phyloP scores from a whole-genome alignment of 176 grass and related monocot species.

The Eragrostis nindensis region DNA sequence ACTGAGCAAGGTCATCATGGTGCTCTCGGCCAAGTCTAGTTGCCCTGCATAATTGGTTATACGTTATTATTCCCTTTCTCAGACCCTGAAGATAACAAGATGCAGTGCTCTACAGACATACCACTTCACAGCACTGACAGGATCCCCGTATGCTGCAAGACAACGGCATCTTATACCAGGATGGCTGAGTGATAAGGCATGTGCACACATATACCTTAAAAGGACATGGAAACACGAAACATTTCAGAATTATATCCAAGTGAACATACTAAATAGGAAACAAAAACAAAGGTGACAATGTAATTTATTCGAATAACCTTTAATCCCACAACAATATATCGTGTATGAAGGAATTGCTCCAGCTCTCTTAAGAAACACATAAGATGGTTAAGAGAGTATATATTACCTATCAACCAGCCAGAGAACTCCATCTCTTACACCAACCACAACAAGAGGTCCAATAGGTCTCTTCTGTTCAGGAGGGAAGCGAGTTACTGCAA shows the following conservation, averaged over 20 bases:
- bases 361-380: constrained; percentile 39
- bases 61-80: neutral
- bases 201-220: constrained; percentile 97
- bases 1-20: constrained; percentile 98
- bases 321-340: neutral
- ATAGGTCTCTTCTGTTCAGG: constrained; percentile 95
- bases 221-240: constrained; percentile 27
- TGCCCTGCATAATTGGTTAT: constrained; percentile 68
- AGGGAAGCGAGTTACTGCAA: constrained; percentile 94
- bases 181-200: constrained; percentile 98
- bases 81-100: constrained; percentile 27
- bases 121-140: constrained; percentile 99
- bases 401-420: constrained; percentile 97
- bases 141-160: constrained; percentile 97
- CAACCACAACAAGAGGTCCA: constrained; percentile 91
- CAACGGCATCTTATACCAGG: constrained; percentile 97
- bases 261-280: neutral
- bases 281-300: constrained; percentile 13
- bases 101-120: constrained; percentile 42
- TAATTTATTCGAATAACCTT: constrained; percentile 7
- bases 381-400: constrained; percentile 16
- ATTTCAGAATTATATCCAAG: constrained; percentile 5
- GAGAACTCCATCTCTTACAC: constrained; percentile 94
- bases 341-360: constrained; percentile 24
- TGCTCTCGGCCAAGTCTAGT: constrained; percentile 93